Base-by-base conservation (phyloP, 208 protist genomes). In the Acanthamoeba royreba region DNA sequence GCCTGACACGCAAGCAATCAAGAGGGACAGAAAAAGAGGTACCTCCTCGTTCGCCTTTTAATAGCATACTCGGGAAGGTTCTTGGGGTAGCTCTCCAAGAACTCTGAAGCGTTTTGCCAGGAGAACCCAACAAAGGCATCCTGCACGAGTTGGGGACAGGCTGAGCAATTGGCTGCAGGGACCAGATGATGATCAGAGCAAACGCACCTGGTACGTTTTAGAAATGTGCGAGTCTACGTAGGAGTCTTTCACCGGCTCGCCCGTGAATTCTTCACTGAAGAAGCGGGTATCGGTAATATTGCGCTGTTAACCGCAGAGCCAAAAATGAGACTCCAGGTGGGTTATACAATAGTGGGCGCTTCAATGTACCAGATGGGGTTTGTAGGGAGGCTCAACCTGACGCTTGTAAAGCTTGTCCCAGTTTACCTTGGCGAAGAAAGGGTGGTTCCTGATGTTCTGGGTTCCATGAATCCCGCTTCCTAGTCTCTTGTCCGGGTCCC, bases 371-470 rank as follows among this genome's bases (percentile, higher is more conserved):
- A 92, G 63, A 28, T 74, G 87, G 22, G 95, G 95, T 47, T 96
- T 96, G 69, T 95, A 96, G 42, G 94, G 95, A 19, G 95, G 95
- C 47, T 96, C 93, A 15, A 96, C 93, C 45, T 94, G 81, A 46
- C 93, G 93, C 66, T 92, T 92, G 35, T 93, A 88, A 31, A 96
- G 81, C 47, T 79, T 87, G 0, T 97, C 93, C 96, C 96, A 97
- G 79, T 97, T 87, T 45, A 97, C 92, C 61, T 74, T 94, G 52
- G 55, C 93, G 74, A 97, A 97, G 85, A 92, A 95, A 40, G 95
- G 95, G 47, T 96, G 95, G 49, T 77, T 91, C 86, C 94, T 97
- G 58, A 98, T 94, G 72, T 97, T 95, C 38, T 92, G 45, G 2
- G 90, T 63, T 49, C 93, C 95, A 31, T 42, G 40, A n/a, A 19